phyloP scores from a whole-genome alignment of 2,329 filamentous ascomycete species.

The Cylindrodendrum hubeiense region DNA sequence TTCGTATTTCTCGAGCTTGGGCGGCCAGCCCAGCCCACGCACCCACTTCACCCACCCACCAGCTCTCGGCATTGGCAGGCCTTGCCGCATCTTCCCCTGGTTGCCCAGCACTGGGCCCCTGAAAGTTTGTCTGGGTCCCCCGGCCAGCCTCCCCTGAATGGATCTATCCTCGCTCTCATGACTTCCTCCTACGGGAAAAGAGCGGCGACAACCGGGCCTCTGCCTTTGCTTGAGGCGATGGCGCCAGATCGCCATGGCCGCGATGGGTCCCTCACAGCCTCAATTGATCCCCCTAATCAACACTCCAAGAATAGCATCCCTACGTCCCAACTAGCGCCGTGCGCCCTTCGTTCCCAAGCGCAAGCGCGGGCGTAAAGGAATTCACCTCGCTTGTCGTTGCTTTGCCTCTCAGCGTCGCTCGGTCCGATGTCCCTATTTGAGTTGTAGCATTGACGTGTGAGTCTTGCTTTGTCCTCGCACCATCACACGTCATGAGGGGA shows the following conservation, averaged over 20 bases:
- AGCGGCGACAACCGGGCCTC: slow-evolving; percentile 20
- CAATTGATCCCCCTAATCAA: slow-evolving; percentile 37
- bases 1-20: slow-evolving; percentile 38
- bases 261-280: slow-evolving; percentile 42
- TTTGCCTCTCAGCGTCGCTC: slow-evolving; percentile 2
- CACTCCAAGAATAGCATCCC: slow-evolving; percentile 42
- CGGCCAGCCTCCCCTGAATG: slow-evolving; percentile 12
- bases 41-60: slow-evolving; percentile 23
- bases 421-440: slow-evolving; percentile 1
- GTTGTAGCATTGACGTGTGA: background rate
- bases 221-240: slow-evolving; percentile 19
- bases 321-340: slow-evolving; percentile 30
- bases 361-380: slow-evolving; percentile 30
- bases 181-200: background rate
- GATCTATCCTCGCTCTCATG: background rate
- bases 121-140: slow-evolving; percentile 22
- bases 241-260: slow-evolving; percentile 42
- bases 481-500: slow-evolving; percentile 1
- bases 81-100: slow-evolving; percentile 27
- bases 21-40: slow-evolving; percentile 5
- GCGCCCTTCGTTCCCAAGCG: slow-evolving; percentile 36
- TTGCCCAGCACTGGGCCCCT: slow-evolving; percentile 29
- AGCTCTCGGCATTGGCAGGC: slow-evolving; percentile 35
- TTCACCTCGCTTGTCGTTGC: background rate
- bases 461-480: slow-evolving; percentile 3